Evolutionary conservation across 2,329 filamentous ascomycete species (phyloP).

Genomic region (Arthroderma sp.): DNA sequence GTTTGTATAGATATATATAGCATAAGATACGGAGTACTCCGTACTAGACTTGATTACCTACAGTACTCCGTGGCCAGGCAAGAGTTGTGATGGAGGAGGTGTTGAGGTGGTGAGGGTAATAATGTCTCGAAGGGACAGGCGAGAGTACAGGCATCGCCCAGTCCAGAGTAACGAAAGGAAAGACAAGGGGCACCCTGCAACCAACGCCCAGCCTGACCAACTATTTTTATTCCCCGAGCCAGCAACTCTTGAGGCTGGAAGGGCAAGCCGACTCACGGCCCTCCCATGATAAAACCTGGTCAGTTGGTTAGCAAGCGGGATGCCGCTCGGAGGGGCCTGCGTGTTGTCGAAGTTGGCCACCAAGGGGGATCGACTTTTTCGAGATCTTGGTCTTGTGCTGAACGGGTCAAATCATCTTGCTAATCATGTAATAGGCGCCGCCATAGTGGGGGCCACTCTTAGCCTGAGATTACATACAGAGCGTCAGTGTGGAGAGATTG

Average conservation of each 20-base stretch:
- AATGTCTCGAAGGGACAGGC: not conserved
- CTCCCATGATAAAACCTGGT: not conserved
- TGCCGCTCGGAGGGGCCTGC: not conserved
- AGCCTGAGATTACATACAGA: not conserved
- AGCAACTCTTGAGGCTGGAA: not conserved
- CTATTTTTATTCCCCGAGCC: not conserved
- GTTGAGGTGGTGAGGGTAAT: not conserved
- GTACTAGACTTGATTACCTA: too few relatives aligned
- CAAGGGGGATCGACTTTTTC: not conserved
- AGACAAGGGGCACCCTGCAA: not conserved
- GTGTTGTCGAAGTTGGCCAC: not conserved
- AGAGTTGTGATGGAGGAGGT: too few relatives aligned
- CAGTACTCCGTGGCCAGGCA: too few relatives aligned
- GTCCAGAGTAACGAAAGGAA: not conserved
- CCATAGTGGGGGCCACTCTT: not conserved
- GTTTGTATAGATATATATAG: too few relatives aligned
- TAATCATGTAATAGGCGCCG: constrained; percentile 1
- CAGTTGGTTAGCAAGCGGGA: not conserved
- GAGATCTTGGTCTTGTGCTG: not conserved
- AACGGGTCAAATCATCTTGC: not conserved
- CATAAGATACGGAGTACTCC: too few relatives aligned
- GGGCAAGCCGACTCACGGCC: not conserved
- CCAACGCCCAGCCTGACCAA: not conserved
- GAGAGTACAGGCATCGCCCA: not conserved
- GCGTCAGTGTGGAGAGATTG: not conserved